Base-by-base conservation (phyloP, 2,329 filamentous ascomycete genomes). In the Alternaria panax region DNA sequence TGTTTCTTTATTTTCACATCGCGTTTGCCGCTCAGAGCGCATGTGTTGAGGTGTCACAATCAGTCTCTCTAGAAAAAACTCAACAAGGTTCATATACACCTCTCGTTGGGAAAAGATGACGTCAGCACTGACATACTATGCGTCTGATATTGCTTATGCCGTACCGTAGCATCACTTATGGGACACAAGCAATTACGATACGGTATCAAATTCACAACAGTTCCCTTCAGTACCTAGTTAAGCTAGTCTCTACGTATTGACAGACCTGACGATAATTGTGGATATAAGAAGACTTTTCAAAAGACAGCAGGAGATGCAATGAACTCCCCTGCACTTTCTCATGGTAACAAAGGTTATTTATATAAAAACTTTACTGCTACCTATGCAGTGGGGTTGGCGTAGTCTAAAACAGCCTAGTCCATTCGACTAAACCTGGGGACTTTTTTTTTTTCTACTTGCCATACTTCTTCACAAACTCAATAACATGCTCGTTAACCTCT, bases 401-500 rank as follows among this genome's bases (percentile, higher is more conserved):
- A 8, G 9, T 20, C 28, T 22, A 51, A 36, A 14, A 51, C 14
- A 24, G 48, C 2, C 24, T 34, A 34, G 24, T 34, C 8, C 7
- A 16, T 32, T 5, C n/a, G n/a, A n/a, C n/a, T n/a, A n/a, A n/a
- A n/a, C n/a, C n/a, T n/a, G n/a, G n/a, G n/a, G n/a, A n/a, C n/a
- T n/a, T n/a, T n/a, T n/a, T n/a, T n/a, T n/a, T n/a, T 1, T 12
- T 25, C 16, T 41, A 54, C 51, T 55, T 60, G 20, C 24, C 22
- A 34, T 65, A 70, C 65, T 73, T 72, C 34, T 52, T 60, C 14
- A 78, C 65, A 66, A 81, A 75, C 46, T 72, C 55, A 32, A 73
- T 36, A 32, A 78, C 56, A 36, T 46, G 25, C 9, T 55, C 57
- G 22, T 80, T 74, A 2, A 86, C 80, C 57, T 82, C 80, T 7